phyloP scores from a whole-genome alignment of 1,139 yeast species.

The Suhomyces coccinellae region DNA sequence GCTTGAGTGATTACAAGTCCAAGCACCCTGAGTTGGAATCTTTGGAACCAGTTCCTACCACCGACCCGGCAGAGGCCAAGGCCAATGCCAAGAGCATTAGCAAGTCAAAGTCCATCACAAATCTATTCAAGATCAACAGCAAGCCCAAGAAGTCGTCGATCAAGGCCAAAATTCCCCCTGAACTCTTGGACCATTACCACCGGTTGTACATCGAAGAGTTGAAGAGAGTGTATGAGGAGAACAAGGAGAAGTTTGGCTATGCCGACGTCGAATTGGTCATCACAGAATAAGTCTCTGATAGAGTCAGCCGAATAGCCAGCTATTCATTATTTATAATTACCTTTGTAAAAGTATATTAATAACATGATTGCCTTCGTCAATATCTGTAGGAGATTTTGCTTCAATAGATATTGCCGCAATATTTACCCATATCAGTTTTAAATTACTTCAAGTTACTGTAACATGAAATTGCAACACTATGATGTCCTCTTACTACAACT shows the following conservation, averaged over 20 bases:
- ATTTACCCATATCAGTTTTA: no score
- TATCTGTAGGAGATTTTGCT: no score
- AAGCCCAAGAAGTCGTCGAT: constrained; percentile 18
- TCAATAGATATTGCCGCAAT: no score
- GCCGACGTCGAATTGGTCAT: constrained; percentile 50
- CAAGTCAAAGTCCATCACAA: constrained; percentile 23
- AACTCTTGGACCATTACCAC: constrained; percentile 69
- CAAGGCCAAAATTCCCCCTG: constrained; percentile 38
- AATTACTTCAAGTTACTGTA: no score
- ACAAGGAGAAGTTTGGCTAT: constrained; percentile 61
- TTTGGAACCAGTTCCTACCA: constrained; percentile 9
- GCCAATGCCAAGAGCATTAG: constrained; percentile 3
- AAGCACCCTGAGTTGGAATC: constrained; percentile 30
- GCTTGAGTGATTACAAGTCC: constrained; percentile 32
- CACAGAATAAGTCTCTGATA: constrained; percentile 31
- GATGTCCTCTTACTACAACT: no score
- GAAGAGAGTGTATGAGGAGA: constrained; percentile 62
- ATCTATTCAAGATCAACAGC: constrained; percentile 22
- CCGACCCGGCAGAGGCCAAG: constrained; percentile 5
- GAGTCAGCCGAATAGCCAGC: not conserved
- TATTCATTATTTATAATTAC: not conserved
- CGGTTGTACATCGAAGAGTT: constrained; percentile 68
- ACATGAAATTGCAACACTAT: no score
- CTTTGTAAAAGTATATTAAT: not conserved
- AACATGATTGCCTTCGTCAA: no score